Percentiles rank a stretch among this genome's conserved stretches.
phyloP scores from a whole-genome alignment of 164 flowering plant genomes.

The Vitis riparia region DNA sequence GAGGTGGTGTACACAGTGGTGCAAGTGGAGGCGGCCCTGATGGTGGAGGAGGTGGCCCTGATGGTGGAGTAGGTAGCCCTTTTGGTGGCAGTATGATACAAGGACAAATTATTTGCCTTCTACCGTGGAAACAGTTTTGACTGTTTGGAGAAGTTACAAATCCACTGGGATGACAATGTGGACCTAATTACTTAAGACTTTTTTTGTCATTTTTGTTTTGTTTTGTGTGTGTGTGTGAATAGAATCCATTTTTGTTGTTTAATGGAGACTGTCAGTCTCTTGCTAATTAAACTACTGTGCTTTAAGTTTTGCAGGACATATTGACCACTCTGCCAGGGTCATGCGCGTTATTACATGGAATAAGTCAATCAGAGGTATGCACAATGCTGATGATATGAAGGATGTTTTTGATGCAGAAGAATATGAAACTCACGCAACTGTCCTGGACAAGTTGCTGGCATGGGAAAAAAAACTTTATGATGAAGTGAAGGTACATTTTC shows the following conservation, averaged over 20 bases:
- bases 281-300: background rate
- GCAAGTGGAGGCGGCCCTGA: too few relatives aligned
- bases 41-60: too few relatives aligned
- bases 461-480: slow-evolving; percentile 98
- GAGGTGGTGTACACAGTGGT: too few relatives aligned
- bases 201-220: too few relatives aligned
- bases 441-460: slow-evolving; percentile 89
- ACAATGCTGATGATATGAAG: slow-evolving; percentile 48
- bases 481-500: slow-evolving; percentile 77
- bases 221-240: too few relatives aligned
- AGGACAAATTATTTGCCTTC: too few relatives aligned
- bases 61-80: too few relatives aligned
- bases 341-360: slow-evolving; percentile 98
- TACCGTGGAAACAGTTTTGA: too few relatives aligned
- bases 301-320: slow-evolving; percentile 55
- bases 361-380: slow-evolving; percentile 55
- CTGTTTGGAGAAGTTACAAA: too few relatives aligned
- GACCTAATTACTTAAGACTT: too few relatives aligned
- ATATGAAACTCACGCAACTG: slow-evolving; percentile 86
- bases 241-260: background rate
- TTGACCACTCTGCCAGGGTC: slow-evolving; percentile 91
- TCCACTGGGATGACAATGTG: too few relatives aligned
- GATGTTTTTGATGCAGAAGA: slow-evolving; percentile 68
- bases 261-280: background rate
- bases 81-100: too few relatives aligned